phyloP scores from a whole-genome alignment of 78 protist species.

The Chrysochromulina tobinii region DNA sequence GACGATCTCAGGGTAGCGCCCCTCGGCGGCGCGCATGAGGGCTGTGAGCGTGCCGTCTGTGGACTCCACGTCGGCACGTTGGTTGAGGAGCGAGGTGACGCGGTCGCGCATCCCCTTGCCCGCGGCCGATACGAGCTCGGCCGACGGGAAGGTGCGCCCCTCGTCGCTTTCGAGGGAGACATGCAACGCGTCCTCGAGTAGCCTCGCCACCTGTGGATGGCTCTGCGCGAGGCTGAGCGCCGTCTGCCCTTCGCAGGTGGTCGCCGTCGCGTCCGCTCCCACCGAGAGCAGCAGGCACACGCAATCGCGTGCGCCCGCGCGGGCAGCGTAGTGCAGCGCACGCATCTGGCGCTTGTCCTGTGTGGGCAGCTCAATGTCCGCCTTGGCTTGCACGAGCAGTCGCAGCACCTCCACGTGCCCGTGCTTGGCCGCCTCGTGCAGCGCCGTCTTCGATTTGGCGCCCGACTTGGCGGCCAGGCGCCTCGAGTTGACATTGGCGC shows the following conservation, averaged over 20 bases:
- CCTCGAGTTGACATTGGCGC: not conserved
- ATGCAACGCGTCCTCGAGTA: not conserved
- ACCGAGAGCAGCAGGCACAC: not conserved
- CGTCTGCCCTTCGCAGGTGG: not conserved
- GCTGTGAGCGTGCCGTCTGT: conserved; percentile 1
- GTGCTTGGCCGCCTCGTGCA: not conserved
- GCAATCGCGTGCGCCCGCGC: not conserved
- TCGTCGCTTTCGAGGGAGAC: not conserved
- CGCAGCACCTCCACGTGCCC: not conserved
- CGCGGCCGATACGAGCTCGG: not conserved
- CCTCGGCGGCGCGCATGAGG: not conserved
- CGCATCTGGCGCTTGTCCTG: not conserved
- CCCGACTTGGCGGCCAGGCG: not conserved
- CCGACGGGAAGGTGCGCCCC: not conserved
- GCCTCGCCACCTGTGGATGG: not conserved
- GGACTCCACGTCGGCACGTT: not conserved
- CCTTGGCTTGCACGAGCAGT: not conserved
- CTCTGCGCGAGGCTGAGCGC: not conserved
- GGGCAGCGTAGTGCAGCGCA: not conserved
- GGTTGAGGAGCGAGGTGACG: not conserved
- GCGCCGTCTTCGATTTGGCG: not conserved
- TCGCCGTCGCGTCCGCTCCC: not conserved
- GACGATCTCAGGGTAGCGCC: not conserved
- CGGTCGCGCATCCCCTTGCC: not conserved
- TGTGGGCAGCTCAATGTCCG: not conserved